phyloP scores from a whole-genome alignment of 495 filamentous ascomycete genomes.

The Halenospora varia region DNA sequence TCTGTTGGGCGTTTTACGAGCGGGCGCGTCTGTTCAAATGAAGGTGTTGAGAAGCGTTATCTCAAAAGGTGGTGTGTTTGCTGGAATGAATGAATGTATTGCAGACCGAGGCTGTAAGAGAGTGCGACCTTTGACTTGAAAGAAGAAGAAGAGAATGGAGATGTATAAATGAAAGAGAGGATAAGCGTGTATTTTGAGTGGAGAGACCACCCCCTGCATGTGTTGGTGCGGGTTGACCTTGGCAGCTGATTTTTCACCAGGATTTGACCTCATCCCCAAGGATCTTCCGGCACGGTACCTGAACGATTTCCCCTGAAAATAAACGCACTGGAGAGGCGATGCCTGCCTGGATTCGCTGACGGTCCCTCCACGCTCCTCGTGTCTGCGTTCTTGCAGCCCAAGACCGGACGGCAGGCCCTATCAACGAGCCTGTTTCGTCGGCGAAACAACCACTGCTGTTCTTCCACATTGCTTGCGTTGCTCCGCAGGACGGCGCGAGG shows the following conservation, averaged over 20 bases:
- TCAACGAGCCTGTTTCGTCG: neutral
- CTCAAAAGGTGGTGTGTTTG: conserved; percentile 22
- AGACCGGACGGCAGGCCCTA: neutral
- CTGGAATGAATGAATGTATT: conserved; percentile 32
- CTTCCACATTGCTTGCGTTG: neutral
- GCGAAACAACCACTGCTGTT: too few species aligned
- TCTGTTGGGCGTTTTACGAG: conserved; percentile 5
- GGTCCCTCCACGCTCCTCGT: too few species aligned
- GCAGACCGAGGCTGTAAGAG: conserved; percentile 10
- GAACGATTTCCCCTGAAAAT: too few species aligned
- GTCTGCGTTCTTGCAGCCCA: too few species aligned
- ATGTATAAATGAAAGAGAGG: neutral
- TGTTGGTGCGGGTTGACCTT: too few species aligned
- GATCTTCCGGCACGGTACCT: too few species aligned
- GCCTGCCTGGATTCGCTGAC: too few species aligned
- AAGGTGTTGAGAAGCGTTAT: conserved; percentile 13
- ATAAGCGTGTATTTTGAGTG: neutral
- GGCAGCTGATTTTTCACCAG: too few species aligned
- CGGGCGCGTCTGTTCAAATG: conserved; percentile 4
- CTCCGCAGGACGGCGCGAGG: neutral
- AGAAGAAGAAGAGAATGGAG: conserved; percentile 32
- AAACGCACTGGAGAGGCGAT: too few species aligned
- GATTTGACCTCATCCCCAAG: too few species aligned
- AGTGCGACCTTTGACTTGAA: conserved; percentile 30
- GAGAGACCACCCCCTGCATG: too few species aligned